Evolutionary conservation across 1,139 yeast species (phyloP), one percentile per base, ranked within the genome.

Genomic region (Pichiaceae sp.): DNA sequence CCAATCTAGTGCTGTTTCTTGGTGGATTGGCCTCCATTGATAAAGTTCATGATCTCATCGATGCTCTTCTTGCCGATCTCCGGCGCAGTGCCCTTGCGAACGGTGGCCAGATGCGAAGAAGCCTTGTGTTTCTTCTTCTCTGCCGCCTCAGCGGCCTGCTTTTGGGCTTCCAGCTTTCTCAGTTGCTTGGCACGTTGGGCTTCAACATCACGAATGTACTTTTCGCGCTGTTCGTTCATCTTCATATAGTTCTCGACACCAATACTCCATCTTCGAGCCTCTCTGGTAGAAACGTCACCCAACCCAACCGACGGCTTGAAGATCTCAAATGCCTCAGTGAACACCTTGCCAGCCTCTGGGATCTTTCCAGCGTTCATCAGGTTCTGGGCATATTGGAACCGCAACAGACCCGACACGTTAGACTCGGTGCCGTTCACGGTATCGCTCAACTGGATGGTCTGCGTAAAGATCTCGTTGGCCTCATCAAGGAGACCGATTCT

Each of bases 361-460:
- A 72, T 67, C 40, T 77, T 74, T 35, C 72, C 70, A 18, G 62
- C 53, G 38, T 72, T 63, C 33, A 83, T 69, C 37, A 76, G 69
- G 31, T 76, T 62, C 56, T 81, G 82, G 18, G 85, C 89, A 39
- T 72, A 68, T 53, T 85, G 81, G 64, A 72, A 80, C 49, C 70
- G 67, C 42, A 77, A 62, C 45, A 74, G 64, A 24, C 74, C 89
- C 28, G 78, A 66, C 38, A 76, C 70, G 50, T 72, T 75, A 17
- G 82, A 70, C 14, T 66, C 62, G 27, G 63, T 69, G 32, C 89
- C 93, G 29, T 42, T 40, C 4, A 42, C 27, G 17, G 34, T 31
- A 19, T 50, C 54, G 36, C 52, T 46, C 31, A 78, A 53, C 2
- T 60, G 66, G 38, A 74, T 56, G 11, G 81, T 65, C 35, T 61